Evolutionary conservation across 192 early-diverging fungal species (phyloP).

Genomic region (Umbelopsis vinacea): DNA sequence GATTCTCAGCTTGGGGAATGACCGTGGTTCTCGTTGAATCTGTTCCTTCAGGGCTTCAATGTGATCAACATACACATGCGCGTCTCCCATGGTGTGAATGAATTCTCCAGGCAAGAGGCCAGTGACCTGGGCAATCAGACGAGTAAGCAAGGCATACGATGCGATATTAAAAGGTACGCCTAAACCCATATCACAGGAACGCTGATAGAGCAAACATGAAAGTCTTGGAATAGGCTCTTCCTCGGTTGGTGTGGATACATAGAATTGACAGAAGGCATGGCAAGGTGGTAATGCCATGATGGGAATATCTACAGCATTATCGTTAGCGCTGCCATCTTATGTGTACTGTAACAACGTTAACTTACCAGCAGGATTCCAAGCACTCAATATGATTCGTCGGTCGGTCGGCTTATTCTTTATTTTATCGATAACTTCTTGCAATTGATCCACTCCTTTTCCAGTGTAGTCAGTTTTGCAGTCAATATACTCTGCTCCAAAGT

Average conservation of each 20-base stretch:
- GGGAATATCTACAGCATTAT: slow-evolving; percentile 60
- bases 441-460: slow-evolving; percentile 92
- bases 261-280: slow-evolving; percentile 98
- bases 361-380: slow-evolving; percentile 96
- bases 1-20: slow-evolving; percentile 83
- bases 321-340: neutral
- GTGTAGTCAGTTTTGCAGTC: slow-evolving; percentile 86
- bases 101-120: slow-evolving; percentile 83
- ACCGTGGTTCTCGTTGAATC: slow-evolving; percentile 71
- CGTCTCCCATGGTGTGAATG: slow-evolving; percentile 93
- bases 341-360: neutral
- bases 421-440: slow-evolving; percentile 83
- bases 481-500: slow-evolving; percentile 94
- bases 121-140: slow-evolving; percentile 88
- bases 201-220: slow-evolving; percentile 95
- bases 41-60: slow-evolving; percentile 84
- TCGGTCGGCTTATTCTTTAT: slow-evolving; percentile 87
- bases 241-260: slow-evolving; percentile 73
- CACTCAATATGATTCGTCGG: slow-evolving; percentile 90
- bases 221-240: slow-evolving; percentile 58
- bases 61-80: slow-evolving; percentile 95
- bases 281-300: slow-evolving; percentile 97
- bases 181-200: slow-evolving; percentile 93
- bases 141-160: slow-evolving; percentile 90
- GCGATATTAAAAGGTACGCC: slow-evolving; percentile 99